A percentile compares a stretch with the other conserved stretches of the same genome.
These are phyloP conservation scores for Phoma sp. DNA, from an alignment of 2,329 filamentous ascomycete genomes.

Conservation along the genomic window DNA sequence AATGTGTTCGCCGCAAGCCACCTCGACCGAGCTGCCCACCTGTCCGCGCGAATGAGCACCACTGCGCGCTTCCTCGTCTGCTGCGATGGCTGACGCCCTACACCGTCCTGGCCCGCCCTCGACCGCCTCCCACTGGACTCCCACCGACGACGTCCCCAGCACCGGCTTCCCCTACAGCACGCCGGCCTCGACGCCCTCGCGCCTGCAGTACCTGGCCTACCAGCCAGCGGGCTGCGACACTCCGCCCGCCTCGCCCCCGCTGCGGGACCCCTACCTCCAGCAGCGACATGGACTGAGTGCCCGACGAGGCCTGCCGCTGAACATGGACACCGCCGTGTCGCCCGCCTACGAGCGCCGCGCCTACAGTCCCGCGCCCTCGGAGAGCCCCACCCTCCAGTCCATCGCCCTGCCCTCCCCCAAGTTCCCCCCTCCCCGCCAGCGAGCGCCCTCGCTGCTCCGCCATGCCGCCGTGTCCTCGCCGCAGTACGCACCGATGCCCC, in stretches of 20 bases:
- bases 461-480: slow-evolving; percentile 41
- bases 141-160: slow-evolving; percentile 10
- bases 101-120: slow-evolving; percentile 26
- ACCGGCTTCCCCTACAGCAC: slow-evolving; percentile 13
- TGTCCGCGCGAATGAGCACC: slow-evolving; percentile 41
- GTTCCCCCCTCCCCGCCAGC: slow-evolving; percentile 50
- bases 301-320: slow-evolving; percentile 27
- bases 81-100: slow-evolving; percentile 41
- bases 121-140: slow-evolving; percentile 12
- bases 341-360: slow-evolving; percentile 37
- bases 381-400: slow-evolving; percentile 42
- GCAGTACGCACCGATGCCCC: slow-evolving; percentile 32
- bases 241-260: slow-evolving; percentile 44
- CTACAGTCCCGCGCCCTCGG: slow-evolving; percentile 40
- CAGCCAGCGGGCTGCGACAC: slow-evolving; percentile 37
- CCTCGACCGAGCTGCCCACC: slow-evolving; percentile 26
- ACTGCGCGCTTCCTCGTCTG: slow-evolving; percentile 16
- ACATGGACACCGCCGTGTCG: slow-evolving; percentile 35
- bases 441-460: slow-evolving; percentile 52
- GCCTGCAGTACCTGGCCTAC: slow-evolving; percentile 34
- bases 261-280: slow-evolving; percentile 24
- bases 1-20: slow-evolving; percentile 29
- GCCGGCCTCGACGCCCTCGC: slow-evolving; percentile 11
- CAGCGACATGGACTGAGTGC: slow-evolving; percentile 19
- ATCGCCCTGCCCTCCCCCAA: slow-evolving; percentile 50